A percentile compares a stretch with the other conserved stretches of the same genome.
Conservation (phyloP, 2,329 filamentous ascomycete species). For the Calonectria pseudoreteaudii region DNA sequence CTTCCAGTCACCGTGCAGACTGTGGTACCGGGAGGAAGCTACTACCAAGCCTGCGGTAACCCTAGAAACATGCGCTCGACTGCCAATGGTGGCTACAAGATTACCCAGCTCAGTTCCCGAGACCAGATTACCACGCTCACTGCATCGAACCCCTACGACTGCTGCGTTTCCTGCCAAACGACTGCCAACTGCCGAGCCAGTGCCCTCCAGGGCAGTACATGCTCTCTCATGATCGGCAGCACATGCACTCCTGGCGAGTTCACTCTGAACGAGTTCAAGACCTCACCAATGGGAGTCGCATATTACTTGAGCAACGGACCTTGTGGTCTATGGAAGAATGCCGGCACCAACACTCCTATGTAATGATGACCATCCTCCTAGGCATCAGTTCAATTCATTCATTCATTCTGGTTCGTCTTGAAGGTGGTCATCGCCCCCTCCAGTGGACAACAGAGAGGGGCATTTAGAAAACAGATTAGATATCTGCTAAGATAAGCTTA, state of each 20-base stretch:
- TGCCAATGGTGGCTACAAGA: not conserved
- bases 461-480: not conserved
- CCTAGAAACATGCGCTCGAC: not conserved
- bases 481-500: not conserved
- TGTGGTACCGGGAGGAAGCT: not conserved
- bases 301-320: not conserved
- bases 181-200: not conserved
- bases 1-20: not conserved
- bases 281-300: not conserved
- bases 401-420: not conserved
- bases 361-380: not conserved
- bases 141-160: not conserved
- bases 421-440: not conserved
- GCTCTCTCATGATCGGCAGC: not conserved
- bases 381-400: not conserved
- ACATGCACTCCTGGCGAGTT: not conserved
- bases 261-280: not conserved
- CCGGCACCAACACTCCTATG: not conserved
- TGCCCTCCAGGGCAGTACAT: not conserved
- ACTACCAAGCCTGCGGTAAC: not conserved
- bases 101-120: not conserved
- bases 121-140: not conserved
- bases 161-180: not conserved
- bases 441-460: not conserved
- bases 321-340: not conserved